Percentiles rank a stretch among this genome's conserved stretches.
Conservation (phyloP, 179 eudicot genomes). For the Actinidia polygama region DNA sequence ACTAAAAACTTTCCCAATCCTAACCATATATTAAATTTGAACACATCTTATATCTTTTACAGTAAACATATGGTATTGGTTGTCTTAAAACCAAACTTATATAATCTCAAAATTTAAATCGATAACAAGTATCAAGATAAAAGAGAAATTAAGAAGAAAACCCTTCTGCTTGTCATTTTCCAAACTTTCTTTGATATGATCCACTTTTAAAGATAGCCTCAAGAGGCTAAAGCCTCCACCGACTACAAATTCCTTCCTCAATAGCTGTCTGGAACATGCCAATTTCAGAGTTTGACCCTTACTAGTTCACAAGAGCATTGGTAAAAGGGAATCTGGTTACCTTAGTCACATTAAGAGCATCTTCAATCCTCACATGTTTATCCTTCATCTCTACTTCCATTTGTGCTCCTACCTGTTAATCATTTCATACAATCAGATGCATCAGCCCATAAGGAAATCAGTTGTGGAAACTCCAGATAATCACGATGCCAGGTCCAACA, state of each 20-base stretch:
- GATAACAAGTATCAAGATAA: background rate
- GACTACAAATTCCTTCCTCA: conserved; percentile 76
- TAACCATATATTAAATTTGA: too few species aligned
- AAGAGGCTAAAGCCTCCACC: conserved; percentile 74
- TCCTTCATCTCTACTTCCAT: conserved; percentile 67
- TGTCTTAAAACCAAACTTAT: too few species aligned
- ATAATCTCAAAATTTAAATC: too few species aligned
- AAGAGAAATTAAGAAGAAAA: background rate
- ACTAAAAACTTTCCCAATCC: background rate
- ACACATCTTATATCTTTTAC: background rate
- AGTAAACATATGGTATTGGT: background rate
- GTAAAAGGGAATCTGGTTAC: conserved; percentile 27
- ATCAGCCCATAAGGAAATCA: background rate
- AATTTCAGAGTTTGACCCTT: conserved; percentile 15
- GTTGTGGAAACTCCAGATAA: background rate
- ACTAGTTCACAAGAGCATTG: background rate
- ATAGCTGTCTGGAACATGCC: conserved; percentile 54
- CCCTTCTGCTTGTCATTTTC: conserved; percentile 74
- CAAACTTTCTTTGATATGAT: conserved; percentile 44
- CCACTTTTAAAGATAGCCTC: conserved; percentile 58
- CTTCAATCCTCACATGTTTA: conserved; percentile 68
- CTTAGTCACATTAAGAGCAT: conserved; percentile 78
- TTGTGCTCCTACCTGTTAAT: conserved; percentile 67
- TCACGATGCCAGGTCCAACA: background rate
- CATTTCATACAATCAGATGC: background rate